Evolutionary conservation across 2,329 filamentous ascomycete species (phyloP), one percentile per base, ranked within the genome.

Genomic region (Fusarium zealandicum): DNA sequence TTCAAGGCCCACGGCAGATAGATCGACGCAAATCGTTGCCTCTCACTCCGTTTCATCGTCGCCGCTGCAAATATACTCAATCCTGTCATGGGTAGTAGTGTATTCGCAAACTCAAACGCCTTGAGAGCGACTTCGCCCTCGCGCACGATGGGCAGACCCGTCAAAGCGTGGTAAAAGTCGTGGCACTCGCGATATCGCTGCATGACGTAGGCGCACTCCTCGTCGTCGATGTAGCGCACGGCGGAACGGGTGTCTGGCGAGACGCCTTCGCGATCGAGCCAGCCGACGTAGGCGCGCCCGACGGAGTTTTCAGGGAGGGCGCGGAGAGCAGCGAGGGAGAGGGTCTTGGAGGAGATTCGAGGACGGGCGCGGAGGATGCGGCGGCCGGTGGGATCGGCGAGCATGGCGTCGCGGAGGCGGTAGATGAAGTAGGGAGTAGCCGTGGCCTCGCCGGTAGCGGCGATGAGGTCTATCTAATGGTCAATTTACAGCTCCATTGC

Each of bases 101-200:
- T 98, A 71, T 98, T 99, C 20, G 92, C 87, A 72, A 96, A 99
- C 77, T 99, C 95, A 65, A 99, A 96, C 0, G 93, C 92, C 77
- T 99, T 99, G 64, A 99, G 82, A n/a, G 93, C 95, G 11, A 99
- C 84, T 79, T 99, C 95, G 20, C 95, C 95, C 78, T 99, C 95
- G n/a, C 92, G 84, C 59, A 96, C 89, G 35, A 96, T 85, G 0
- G 95, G 95, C 40, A 99, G 76, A 0, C 93, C 93, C 1, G 93
- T 96, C 45, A 99, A 80, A 0, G 95, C 93, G 74, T 99, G 95
- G 77, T 96, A 97, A 75, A 99, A 97, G 73, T 99, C 95, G 74
- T 99, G 95, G 64, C 90, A 96, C 76, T 99, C 95, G 58, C 95
- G 87, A 75, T 99, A 99, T 47, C 95, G 86, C 79, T 98, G 95